These are phyloP conservation scores for Lathyrus oleraceus DNA, from an alignment of 306 rosid species.

Conservation along the genomic window DNA sequence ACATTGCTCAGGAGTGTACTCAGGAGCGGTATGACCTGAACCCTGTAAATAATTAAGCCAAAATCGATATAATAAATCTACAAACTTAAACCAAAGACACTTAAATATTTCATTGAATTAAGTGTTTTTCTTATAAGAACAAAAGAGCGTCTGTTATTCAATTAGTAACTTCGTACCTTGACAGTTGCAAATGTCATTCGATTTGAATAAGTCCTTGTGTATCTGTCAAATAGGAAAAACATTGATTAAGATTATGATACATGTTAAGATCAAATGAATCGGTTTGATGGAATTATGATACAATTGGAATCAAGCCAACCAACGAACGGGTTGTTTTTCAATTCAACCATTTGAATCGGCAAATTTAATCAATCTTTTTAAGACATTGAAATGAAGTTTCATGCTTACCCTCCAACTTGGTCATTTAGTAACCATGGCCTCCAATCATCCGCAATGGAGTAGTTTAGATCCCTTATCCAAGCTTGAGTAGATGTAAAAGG, in stretches of 20 bases:
- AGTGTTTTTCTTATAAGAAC: no score
- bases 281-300: not conserved
- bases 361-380: not conserved
- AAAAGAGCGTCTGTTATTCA: not conserved
- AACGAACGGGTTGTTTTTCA: not conserved
- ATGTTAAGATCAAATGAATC: not conserved
- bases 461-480: slow-evolving; percentile 58
- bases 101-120: not conserved
- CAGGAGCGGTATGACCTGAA: slow-evolving; percentile 19
- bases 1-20: slow-evolving; percentile 16
- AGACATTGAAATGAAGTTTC: not conserved
- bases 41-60: slow-evolving; percentile 1
- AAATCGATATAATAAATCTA: not conserved
- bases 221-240: slow-evolving; percentile 7
- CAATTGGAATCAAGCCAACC: not conserved
- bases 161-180: slow-evolving; percentile 35
- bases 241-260: not conserved
- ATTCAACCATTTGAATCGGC: not conserved
- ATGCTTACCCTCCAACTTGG: slow-evolving; percentile 53
- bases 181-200: slow-evolving; percentile 52
- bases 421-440: slow-evolving; percentile 47
- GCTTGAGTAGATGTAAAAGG: slow-evolving; percentile 49
- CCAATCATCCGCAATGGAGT: slow-evolving; percentile 44
- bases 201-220: slow-evolving; percentile 45
- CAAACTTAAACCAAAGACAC: not conserved